phyloP scores from a whole-genome alignment of 495 filamentous ascomycete genomes.

The Penicillium subrubescens region DNA sequence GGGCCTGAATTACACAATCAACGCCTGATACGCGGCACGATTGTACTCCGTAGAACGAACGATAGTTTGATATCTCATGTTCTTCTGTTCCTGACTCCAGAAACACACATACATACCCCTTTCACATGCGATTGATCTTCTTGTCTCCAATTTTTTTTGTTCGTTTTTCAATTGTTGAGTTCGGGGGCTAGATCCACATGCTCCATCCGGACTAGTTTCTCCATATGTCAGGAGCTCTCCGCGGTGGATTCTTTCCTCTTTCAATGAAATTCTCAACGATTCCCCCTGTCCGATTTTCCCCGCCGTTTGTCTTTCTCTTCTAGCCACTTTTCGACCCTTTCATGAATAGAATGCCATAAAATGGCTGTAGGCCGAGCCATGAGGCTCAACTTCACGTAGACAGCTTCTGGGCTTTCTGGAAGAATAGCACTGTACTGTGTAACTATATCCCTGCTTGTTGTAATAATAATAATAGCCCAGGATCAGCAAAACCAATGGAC shows the following conservation, averaged over 20 bases:
- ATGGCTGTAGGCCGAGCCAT: background rate
- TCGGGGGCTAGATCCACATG: background rate
- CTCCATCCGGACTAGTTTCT: conserved; percentile 9
- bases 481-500: background rate
- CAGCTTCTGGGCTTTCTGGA: background rate
- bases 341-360: background rate
- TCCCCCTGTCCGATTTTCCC: background rate
- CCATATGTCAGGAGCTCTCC: conserved; percentile 10
- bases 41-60: background rate
- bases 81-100: background rate
- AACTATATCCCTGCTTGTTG: background rate
- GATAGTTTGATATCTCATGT: background rate
- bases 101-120: background rate
- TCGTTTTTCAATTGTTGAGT: conserved; percentile 9
- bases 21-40: background rate
- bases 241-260: conserved; percentile 9
- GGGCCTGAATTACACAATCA: background rate
- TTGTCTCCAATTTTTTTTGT: background rate
- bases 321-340: background rate
- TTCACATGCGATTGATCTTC: background rate
- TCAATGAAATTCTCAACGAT: conserved; percentile 1
- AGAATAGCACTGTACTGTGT: background rate
- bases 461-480: background rate
- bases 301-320: background rate
- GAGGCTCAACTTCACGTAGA: background rate